These are phyloP conservation scores for Solanum virginianum DNA, from an alignment of 257 asterid species.

Conservation along the genomic window DNA sequence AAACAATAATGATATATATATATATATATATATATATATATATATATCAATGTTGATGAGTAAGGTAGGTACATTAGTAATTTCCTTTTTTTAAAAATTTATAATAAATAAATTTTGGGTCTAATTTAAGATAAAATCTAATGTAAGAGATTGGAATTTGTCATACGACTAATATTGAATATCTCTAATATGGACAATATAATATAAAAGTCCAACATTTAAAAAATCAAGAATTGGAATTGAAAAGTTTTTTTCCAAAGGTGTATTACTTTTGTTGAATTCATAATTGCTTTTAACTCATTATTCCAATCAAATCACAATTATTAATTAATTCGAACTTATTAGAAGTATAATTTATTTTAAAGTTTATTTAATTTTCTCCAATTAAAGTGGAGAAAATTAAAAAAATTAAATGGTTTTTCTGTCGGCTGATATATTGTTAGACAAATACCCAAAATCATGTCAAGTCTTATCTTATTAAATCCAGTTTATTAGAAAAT, in stretches of 20 bases:
- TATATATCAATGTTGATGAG: background rate
- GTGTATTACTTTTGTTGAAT: background rate
- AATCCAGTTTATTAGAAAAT: background rate
- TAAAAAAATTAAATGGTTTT: no score
- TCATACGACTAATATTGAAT: background rate
- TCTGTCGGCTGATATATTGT: background rate
- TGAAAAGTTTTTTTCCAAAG: background rate
- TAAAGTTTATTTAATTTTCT: background rate
- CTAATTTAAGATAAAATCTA: background rate
- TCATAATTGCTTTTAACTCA: background rate
- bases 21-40: no score
- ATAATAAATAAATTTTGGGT: background rate
- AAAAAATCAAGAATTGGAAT: background rate
- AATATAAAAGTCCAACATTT: background rate
- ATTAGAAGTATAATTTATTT: background rate
- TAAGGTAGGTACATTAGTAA: background rate
- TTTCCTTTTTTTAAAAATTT: no score
- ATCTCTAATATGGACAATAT: background rate
- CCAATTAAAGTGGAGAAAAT: background rate
- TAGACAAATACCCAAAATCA: background rate
- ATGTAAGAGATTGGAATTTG: background rate
- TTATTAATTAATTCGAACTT: background rate
- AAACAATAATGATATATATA: background rate
- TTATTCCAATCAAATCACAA: background rate
- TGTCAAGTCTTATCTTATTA: background rate